Conservation (phyloP, 192 early-diverging fungal species). For the Backusella sp. region DNA sequence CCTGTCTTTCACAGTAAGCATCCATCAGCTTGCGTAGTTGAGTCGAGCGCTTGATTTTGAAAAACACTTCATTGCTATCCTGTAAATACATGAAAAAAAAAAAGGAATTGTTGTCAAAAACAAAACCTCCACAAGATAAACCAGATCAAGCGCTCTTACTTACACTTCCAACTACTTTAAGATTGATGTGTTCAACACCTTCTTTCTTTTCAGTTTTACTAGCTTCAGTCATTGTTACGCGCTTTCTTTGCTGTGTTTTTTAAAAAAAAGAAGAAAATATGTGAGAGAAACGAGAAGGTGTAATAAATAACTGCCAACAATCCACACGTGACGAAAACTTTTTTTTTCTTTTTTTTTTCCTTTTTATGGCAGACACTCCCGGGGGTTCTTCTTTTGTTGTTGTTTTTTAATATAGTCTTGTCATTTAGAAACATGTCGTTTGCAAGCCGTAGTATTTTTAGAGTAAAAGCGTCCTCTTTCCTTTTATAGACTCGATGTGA, state of each 20-base stretch:
- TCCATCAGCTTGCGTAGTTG: conserved; percentile 93
- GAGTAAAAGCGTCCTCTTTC: neutral
- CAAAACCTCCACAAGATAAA: neutral
- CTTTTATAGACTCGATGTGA: neutral
- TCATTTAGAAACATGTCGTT: neutral
- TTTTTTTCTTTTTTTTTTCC: neutral
- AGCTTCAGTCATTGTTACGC: conserved; percentile 33
- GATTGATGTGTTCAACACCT: conserved; percentile 79
- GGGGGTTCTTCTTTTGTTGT: neutral
- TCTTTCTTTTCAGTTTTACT: conserved; percentile 42
- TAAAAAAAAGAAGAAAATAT: neutral
- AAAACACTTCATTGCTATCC: conserved; percentile 82
- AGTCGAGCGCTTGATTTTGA: conserved; percentile 95
- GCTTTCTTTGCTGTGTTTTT: neutral
- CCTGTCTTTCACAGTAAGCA: conserved; percentile 87
- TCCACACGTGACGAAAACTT: neutral
- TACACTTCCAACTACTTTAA: conserved; percentile 89
- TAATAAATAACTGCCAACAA: neutral
- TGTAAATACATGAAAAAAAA: conserved; percentile 13
- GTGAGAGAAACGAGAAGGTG: neutral
- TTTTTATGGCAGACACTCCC: neutral
- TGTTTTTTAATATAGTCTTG: neutral
- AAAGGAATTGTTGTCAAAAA: neutral
- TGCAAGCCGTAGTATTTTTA: neutral
- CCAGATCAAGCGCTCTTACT: conserved; percentile 23